A percentile compares a stretch with the other conserved stretches of the same genome.
Evolutionary conservation across 495 filamentous ascomycete genomes (phyloP).

Genomic region (Lasiosphaeris hirsuta): DNA sequence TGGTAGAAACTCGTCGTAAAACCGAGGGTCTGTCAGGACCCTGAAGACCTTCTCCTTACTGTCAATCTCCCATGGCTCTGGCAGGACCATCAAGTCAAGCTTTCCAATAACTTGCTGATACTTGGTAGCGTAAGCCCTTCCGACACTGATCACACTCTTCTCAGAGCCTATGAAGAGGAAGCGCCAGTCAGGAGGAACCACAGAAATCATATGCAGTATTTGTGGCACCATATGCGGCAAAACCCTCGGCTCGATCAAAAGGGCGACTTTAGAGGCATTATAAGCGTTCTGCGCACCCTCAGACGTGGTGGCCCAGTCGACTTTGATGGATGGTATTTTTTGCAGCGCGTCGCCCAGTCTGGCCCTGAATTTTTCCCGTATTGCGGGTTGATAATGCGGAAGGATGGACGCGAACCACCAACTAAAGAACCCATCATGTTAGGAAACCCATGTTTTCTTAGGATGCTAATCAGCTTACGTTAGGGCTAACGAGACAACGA

Average conservation of each 20-base stretch:
- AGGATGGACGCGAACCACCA: conserved; percentile 41
- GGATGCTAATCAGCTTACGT: neutral
- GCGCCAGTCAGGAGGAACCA: conserved; percentile 51
- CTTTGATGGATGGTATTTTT: conserved; percentile 38
- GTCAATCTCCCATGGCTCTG: conserved; percentile 38
- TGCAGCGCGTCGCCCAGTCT: conserved; percentile 36
- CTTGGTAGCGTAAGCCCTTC: conserved; percentile 37
- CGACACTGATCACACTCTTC: conserved; percentile 37
- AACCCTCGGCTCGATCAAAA: conserved; percentile 48
- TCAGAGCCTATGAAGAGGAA: conserved; percentile 48
- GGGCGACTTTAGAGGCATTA: conserved; percentile 47
- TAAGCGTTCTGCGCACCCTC: conserved; percentile 39
- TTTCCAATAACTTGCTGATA: conserved; percentile 45
- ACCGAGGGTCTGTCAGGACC: conserved; percentile 42
- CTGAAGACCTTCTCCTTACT: conserved; percentile 43
- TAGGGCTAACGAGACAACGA: neutral
- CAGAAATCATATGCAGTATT: conserved; percentile 48
- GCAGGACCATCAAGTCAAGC: conserved; percentile 44
- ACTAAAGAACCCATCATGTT: conserved; percentile 18
- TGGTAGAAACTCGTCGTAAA: conserved; percentile 45
- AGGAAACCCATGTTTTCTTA: neutral
- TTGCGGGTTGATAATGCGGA: conserved; percentile 37
- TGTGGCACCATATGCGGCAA: conserved; percentile 43
- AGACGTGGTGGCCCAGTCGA: conserved; percentile 34
- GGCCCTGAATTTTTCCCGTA: conserved; percentile 31